Percentiles rank a stretch among this genome's conserved stretches.
Conservation (phyloP, 2,329 filamentous ascomycete species). For the Neonectria sp. region DNA sequence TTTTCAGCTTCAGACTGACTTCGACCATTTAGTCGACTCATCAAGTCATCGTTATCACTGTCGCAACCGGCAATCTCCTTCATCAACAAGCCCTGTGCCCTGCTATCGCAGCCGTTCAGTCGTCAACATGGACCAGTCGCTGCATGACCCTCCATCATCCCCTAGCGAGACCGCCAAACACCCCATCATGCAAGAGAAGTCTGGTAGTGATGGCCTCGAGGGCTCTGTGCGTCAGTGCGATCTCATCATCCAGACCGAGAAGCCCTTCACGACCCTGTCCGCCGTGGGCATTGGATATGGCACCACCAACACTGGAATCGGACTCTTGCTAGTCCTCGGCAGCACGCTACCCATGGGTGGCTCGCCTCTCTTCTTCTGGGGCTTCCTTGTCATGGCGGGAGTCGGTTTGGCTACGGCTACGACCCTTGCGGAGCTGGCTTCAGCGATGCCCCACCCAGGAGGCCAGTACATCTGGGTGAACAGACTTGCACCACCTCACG, state of each 20-base stretch:
- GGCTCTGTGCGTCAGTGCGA: constrained; percentile 33
- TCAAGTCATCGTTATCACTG: neutral
- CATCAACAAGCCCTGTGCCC: neutral
- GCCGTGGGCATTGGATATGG: constrained; percentile 47
- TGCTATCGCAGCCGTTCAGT: neutral
- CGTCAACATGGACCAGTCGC: neutral
- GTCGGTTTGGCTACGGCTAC: constrained; percentile 46
- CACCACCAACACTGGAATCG: constrained; percentile 46
- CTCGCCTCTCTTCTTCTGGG: constrained; percentile 46
- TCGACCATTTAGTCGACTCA: neutral
- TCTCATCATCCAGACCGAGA: constrained; percentile 48
- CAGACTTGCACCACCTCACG: constrained; percentile 36
- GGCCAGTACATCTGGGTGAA: constrained; percentile 49
- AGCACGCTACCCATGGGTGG: constrained; percentile 42
- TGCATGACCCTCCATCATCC: neutral
- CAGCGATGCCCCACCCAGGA: constrained; percentile 49
- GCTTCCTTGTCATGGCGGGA: constrained; percentile 43
- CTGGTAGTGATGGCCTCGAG: constrained; percentile 6
- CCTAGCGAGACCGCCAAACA: neutral
- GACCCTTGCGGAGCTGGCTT: constrained; percentile 48
- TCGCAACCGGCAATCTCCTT: neutral
- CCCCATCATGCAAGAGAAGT: constrained; percentile 16
- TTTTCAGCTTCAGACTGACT: neutral
- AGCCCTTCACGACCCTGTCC: constrained; percentile 48
- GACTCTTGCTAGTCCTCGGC: constrained; percentile 41